These are phyloP conservation scores for Physaria fendleri DNA, from an alignment of 345 rosid genomes.

Conservation along the genomic window DNA sequence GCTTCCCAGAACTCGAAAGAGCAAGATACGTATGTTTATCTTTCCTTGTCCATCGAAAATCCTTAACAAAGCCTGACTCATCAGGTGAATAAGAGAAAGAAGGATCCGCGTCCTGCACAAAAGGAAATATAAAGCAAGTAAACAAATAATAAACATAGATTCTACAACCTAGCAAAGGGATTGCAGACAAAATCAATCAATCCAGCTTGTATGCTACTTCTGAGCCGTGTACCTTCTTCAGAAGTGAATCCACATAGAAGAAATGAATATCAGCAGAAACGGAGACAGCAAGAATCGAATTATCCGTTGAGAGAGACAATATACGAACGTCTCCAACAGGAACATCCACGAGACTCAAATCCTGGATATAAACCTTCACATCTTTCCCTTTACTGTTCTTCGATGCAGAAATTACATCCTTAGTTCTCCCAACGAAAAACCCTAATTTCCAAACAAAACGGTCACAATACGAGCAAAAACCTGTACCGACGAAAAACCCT, in stretches of 20 bases:
- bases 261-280: conserved; percentile 47
- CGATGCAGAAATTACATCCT: conserved; percentile 65
- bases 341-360: conserved; percentile 58
- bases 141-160: conserved; percentile 1
- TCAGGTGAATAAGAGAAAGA: conserved; percentile 45
- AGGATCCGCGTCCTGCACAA: conserved; percentile 49
- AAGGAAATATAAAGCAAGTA: conserved; percentile 7
- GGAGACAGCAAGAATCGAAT: conserved; percentile 58
- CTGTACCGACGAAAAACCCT: conserved; percentile 91
- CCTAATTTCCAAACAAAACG: conserved; percentile 39
- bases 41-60: conserved; percentile 61
- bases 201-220: conserved; percentile 5
- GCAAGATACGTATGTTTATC: conserved; percentile 48
- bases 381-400: conserved; percentile 37
- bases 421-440: conserved; percentile 68
- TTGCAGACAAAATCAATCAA: neutral
- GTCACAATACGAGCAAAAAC: conserved; percentile 2
- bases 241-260: conserved; percentile 55
- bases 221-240: conserved; percentile 42
- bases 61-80: conserved; percentile 54
- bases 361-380: conserved; percentile 37
- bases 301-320: conserved; percentile 59
- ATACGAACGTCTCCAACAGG: conserved; percentile 45
- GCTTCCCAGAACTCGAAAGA: conserved; percentile 51
- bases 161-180: conserved; percentile 4